Conservation (phyloP, 805 yeast genomes). For the Metschnikowia kunwiensis region DNA sequence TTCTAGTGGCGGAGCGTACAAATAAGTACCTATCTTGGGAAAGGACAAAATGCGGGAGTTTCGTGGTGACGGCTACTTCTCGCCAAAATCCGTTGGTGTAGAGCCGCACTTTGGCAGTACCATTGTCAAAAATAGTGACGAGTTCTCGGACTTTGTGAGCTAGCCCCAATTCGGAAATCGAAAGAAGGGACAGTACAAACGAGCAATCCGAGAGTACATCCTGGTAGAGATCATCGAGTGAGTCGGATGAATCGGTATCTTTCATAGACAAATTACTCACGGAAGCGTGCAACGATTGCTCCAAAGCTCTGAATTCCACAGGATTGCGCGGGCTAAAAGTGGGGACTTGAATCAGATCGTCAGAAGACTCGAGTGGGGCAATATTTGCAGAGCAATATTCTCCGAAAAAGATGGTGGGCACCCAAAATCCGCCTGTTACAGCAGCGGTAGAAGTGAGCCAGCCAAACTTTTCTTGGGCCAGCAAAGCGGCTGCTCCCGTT, state of each 20-base stretch:
- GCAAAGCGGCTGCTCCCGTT: constrained; percentile 11
- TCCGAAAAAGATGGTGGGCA: constrained; percentile 12
- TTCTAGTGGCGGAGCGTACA: constrained; percentile 36
- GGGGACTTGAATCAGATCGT: constrained; percentile 6
- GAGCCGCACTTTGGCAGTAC: constrained; percentile 35
- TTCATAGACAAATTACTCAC: constrained; percentile 1
- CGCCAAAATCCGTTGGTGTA: constrained; percentile 54
- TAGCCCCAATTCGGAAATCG: constrained; percentile 32
- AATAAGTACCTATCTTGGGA: constrained; percentile 26
- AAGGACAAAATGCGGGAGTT: constrained; percentile 35
- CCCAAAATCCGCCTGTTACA: constrained; percentile 17
- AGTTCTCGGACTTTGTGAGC: constrained; percentile 16
- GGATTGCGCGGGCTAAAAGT: constrained; percentile 3
- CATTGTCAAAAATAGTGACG: constrained; percentile 24
- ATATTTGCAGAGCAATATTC: constrained; percentile 4
- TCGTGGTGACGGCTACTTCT: constrained; percentile 45
- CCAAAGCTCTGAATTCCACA: constrained; percentile 3
- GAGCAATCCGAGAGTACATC: constrained; percentile 67
- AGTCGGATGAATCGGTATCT: background rate
- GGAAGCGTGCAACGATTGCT: background rate
- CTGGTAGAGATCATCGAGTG: constrained; percentile 36
- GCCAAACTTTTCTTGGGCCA: constrained; percentile 16
- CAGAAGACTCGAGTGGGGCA: constrained; percentile 9
- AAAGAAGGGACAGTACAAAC: constrained; percentile 64
- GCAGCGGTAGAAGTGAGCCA: constrained; percentile 18